Evolutionary conservation across 352 stramenopile species (phyloP).

Genomic region (Phytophthora sansomeana): DNA sequence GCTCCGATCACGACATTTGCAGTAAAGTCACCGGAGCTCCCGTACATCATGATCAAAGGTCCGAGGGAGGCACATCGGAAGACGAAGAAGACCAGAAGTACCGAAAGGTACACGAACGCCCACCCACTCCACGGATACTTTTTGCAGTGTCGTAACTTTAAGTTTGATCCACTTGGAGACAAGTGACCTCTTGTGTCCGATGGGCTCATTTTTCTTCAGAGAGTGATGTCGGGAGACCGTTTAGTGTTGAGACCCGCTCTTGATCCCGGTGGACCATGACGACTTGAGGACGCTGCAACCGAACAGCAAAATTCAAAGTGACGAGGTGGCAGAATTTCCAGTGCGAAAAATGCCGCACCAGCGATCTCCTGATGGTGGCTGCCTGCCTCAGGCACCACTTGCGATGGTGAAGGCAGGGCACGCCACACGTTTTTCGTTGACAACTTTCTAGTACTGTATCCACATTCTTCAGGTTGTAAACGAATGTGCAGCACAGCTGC

Average conservation of each 20-base stretch:
- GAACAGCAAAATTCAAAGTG: background rate
- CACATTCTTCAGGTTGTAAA: no score
- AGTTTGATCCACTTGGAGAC: background rate
- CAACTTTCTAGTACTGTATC: no score
- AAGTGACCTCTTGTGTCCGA: background rate
- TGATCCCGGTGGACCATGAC: background rate
- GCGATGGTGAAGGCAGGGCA: background rate
- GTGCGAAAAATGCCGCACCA: background rate
- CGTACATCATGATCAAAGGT: conserved; percentile 38
- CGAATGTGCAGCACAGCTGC: no score
- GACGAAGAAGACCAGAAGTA: conserved; percentile 39
- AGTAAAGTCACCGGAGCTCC: conserved; percentile 12
- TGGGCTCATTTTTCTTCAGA: background rate
- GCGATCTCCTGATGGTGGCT: background rate
- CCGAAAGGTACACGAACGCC: conserved; percentile 31
- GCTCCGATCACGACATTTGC: conserved; percentile 15
- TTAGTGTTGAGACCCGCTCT: background rate
- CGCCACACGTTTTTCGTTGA: no score
- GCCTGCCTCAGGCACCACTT: background rate
- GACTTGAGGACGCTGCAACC: background rate
- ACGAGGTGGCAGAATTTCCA: background rate
- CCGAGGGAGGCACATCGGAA: conserved; percentile 29
- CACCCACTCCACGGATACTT: conserved; percentile 42
- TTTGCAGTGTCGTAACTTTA: background rate
- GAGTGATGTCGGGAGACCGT: background rate